Base-by-base conservation (phyloP, 2,329 filamentous ascomycete species). In the Paraconiothyrium sp. region DNA sequence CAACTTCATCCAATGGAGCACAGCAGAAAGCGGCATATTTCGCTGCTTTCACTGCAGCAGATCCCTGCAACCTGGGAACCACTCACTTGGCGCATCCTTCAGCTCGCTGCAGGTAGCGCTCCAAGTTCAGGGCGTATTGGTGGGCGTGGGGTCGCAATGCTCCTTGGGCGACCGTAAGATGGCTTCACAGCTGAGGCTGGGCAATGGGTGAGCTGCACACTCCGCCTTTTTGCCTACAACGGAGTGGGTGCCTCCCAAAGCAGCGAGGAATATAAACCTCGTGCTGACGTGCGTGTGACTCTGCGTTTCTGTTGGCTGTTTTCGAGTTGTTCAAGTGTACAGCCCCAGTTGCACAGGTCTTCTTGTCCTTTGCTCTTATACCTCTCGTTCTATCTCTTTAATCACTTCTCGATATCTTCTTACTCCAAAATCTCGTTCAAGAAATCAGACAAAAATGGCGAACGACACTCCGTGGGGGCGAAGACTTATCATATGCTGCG, bases 401-500 rank as follows among this genome's bases (percentile, higher is more conserved):
- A 22, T 4, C 20, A 48, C 24, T 47, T 44, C 24, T 55, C 55
- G 47, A 48, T 30, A 27, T 50, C 24, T 24, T 20, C 14, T 41
- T 14, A 8, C 24, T 30, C 24, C 13, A 50, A 34, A 39, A 32
- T 44, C 13, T 27, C 24, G 32, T 1, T 11, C 32, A 13, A 50
- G 27, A 16, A 16, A 20, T 37, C 16, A 8, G 11, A 22, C 14
- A 16, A 1, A 14, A 16, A 72, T 70, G 66, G 32, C 60, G 24
- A 61, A 64, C 62, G 61, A 72, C 24, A 61, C 60, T 47, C 62
- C 75, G 22, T 76, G 74, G 75, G 65, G 66, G n/a, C 66, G 75
- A 52, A 72, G 75, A 24, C 69, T 78, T 13, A 60, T 78, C 47
- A 70, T 78, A 49, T 77, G 75, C 62, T 78, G 76, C 58, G 76